Conservation (phyloP, 176 grass and related monocot genomes). For the Alloteropsis semialata region DNA sequence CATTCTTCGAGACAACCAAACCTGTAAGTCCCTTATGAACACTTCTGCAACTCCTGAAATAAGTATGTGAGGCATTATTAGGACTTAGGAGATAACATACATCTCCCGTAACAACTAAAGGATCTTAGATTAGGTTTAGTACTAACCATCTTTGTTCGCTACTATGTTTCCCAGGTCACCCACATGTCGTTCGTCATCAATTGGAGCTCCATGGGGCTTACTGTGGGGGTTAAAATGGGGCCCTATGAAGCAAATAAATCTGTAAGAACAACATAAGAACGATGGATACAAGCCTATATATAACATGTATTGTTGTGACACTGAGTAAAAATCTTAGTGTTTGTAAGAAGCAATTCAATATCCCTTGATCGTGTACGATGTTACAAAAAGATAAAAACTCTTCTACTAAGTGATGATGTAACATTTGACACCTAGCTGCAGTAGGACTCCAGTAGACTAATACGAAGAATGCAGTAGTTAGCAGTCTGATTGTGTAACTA, state of each 20-base stretch:
- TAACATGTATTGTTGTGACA: background rate
- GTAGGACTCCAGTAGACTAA: background rate
- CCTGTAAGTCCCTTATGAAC: conserved; percentile 61
- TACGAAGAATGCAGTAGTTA: background rate
- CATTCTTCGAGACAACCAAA: conserved; percentile 14
- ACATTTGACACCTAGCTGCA: background rate
- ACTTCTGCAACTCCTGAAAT: conserved; percentile 66
- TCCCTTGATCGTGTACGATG: background rate
- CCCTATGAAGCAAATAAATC: conserved; percentile 20
- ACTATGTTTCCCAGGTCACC: conserved; percentile 74
- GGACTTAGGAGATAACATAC: background rate
- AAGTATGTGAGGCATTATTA: conserved; percentile 1
- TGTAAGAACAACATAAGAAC: background rate
- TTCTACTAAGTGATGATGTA: background rate
- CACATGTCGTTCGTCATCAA: conserved; percentile 50
- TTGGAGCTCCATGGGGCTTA: conserved; percentile 61
- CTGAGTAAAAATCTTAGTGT: background rate
- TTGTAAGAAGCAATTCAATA: background rate
- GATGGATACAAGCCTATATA: background rate
- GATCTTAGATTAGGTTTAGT: background rate
- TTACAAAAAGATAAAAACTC: background rate
- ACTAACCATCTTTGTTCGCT: conserved; percentile 59
- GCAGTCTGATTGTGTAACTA: background rate
- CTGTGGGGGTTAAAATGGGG: conserved; percentile 70
- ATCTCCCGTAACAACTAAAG: background rate